Conservation (phyloP, 2,329 filamentous ascomycete species). For the Fusarium sp. region DNA sequence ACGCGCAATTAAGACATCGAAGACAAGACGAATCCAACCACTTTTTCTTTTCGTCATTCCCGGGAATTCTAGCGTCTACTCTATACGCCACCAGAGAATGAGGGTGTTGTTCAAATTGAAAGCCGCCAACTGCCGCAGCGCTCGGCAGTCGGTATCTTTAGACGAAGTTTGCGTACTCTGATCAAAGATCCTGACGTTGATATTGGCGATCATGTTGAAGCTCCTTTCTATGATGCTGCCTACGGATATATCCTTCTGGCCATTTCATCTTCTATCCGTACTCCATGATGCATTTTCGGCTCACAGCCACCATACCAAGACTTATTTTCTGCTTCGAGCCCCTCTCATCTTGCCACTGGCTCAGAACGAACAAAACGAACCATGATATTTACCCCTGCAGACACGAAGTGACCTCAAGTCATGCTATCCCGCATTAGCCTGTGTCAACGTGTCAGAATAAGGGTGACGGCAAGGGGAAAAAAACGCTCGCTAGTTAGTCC, state of each 20-base stretch:
- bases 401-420: constrained; percentile 7
- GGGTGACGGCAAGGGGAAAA: background rate
- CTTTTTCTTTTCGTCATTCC: constrained; percentile 16
- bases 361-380: background rate
- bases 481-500: constrained; percentile 3
- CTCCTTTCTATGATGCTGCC: background rate
- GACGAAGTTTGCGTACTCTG: background rate
- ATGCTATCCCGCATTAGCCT: constrained; percentile 22
- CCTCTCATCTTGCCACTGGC: constrained; percentile 24
- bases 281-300: background rate
- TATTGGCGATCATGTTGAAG: background rate
- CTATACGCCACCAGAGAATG: constrained; percentile 23
- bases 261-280: background rate
- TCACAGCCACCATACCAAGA: background rate
- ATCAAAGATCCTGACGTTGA: background rate
- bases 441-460: constrained; percentile 8
- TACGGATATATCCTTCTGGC: background rate
- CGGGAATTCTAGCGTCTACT: constrained; percentile 25
- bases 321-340: background rate
- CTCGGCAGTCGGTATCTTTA: background rate
- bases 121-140: background rate
- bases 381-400: constrained; percentile 1
- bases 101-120: background rate
- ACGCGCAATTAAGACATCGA: constrained; percentile 20
- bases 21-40: constrained; percentile 25